Base-by-base conservation (phyloP, 129 eudicot genomes). In the Heracleum sosnowskyi region DNA sequence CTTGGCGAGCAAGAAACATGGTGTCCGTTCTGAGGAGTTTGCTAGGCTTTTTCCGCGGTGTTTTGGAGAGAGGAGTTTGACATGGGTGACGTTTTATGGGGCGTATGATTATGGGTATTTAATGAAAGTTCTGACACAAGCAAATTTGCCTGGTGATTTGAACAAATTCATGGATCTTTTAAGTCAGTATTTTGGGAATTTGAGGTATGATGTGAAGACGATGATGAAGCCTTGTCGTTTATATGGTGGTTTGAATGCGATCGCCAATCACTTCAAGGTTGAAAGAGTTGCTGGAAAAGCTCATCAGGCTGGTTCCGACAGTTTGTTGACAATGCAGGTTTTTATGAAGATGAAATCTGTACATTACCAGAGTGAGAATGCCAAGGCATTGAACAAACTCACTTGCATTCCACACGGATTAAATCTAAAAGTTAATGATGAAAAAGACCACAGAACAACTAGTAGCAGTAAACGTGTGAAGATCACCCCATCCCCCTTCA, bases 291-390 rank as follows among this genome's bases (percentile, higher is more conserved):
- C 62, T 13, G 84, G 84, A 0, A 69, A 69, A 41, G 7, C 39
- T 34, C 84, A 76, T 81, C 81, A 81, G 26, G 84, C 81, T 11
- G 84, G 84, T 17, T 81, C 84, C 3, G 78, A 81, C 33, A 81
- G 78, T 53, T 51, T 81, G 45, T 31, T 81, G 31, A 81, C 81
- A 7, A n/a, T 69, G 77, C 77, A 81, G 29, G 74, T 64, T 8
- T 81, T 76, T 16, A 3, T 31, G 57, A 49, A 26, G 75, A 12
- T 68, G 26, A 69, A 31, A 22, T 24, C 77, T 0, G 20, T 8
- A 6, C 76, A 28, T 10, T 76, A 69, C 5, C 13, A 16, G 22
- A 74, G 66, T 31, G 37, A 28, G 6, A 18, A 60, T 53, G 62
- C 11, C 1, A 53, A 53, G 28, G 22, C 7, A 53, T 53, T 53